Evolutionary conservation across 805 yeast genomes (phyloP).

Genomic region (Wickerhamiella lipophila): DNA sequence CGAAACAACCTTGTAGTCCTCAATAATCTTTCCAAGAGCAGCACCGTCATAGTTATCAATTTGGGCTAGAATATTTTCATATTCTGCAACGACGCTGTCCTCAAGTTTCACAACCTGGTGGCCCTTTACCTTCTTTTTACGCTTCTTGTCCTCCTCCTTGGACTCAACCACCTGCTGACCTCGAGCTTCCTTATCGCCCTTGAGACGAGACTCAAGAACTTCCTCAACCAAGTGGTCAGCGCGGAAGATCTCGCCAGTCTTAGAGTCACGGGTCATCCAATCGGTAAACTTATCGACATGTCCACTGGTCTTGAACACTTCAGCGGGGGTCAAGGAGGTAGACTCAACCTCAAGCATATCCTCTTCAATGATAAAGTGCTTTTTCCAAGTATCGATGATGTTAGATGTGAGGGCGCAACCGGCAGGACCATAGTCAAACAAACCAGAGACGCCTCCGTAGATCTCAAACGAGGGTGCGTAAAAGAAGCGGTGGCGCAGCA

Average conservation of each 20-base stretch:
- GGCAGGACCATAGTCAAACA: slow-evolving; percentile 98
- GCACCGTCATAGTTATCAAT: slow-evolving; percentile 93
- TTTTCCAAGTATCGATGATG: slow-evolving; percentile 90
- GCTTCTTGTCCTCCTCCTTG: slow-evolving; percentile 60
- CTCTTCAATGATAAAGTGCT: slow-evolving; percentile 92
- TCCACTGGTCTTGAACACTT: slow-evolving; percentile 95
- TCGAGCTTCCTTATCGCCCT: slow-evolving; percentile 95
- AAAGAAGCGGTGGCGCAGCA: slow-evolving; percentile 88
- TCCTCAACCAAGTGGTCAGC: slow-evolving; percentile 98
- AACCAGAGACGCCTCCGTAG: slow-evolving; percentile 97
- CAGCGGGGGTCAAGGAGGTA: slow-evolving; percentile 95
- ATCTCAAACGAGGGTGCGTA: slow-evolving; percentile 95
- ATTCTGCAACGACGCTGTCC: slow-evolving; percentile 65
- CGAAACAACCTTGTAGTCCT: slow-evolving; percentile 69
- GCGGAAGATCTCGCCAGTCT: slow-evolving; percentile 95
- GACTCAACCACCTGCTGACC: slow-evolving; percentile 50
- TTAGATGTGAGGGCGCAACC: slow-evolving; percentile 98
- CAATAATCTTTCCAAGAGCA: slow-evolving; percentile 80
- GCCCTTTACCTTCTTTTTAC: slow-evolving; percentile 91
- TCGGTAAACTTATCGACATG: slow-evolving; percentile 98
- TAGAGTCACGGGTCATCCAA: slow-evolving; percentile 95
- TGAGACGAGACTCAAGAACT: slow-evolving; percentile 87
- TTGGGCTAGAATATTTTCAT: slow-evolving; percentile 70
- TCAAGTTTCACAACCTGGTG: slow-evolving; percentile 78
- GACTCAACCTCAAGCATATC: slow-evolving; percentile 98